Evolutionary conservation across 2,329 filamentous ascomycete species (phyloP).

Genomic region (Trichoderma koningiopsis): DNA sequence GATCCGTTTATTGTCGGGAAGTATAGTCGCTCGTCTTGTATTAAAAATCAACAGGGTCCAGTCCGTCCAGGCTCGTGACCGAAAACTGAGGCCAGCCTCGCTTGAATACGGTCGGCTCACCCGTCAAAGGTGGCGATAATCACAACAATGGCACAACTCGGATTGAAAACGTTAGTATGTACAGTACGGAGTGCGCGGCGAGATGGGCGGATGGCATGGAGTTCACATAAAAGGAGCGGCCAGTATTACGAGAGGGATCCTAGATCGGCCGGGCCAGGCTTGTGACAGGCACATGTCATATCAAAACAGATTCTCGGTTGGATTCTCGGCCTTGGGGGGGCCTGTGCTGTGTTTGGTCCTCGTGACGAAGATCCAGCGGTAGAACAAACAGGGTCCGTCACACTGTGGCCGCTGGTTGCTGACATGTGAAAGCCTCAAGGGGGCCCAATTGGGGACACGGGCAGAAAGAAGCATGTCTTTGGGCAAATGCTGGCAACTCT

Average conservation of each 20-base stretch:
- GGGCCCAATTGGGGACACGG: background rate
- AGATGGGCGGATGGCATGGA: slow-evolving; percentile 10
- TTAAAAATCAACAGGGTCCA: background rate
- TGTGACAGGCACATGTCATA: slow-evolving; percentile 23
- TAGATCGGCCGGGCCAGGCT: background rate
- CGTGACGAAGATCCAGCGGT: slow-evolving; percentile 13
- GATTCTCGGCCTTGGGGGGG: slow-evolving; percentile 12
- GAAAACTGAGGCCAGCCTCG: background rate
- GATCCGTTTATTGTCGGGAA: background rate
- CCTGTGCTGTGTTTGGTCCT: slow-evolving; percentile 1
- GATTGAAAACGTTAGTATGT: background rate
- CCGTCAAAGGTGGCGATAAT: slow-evolving; percentile 14
- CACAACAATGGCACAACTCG: background rate
- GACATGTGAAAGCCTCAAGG: slow-evolving; percentile 22
- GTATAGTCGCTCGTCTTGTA: background rate
- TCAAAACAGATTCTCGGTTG: slow-evolving; percentile 9
- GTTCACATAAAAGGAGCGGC: background rate
- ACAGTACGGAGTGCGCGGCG: slow-evolving; percentile 7
- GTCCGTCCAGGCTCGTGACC: background rate
- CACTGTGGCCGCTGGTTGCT: slow-evolving; percentile 3
- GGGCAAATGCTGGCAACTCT: background rate
- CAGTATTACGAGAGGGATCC: background rate
- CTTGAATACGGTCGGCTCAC: background rate
- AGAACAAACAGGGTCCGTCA: background rate
- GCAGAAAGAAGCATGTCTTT: background rate